A percentile compares a stretch with the other conserved stretches of the same genome.
Conservation (phyloP, 2,329 filamentous ascomycete genomes). For the Trichoderma sp. region DNA sequence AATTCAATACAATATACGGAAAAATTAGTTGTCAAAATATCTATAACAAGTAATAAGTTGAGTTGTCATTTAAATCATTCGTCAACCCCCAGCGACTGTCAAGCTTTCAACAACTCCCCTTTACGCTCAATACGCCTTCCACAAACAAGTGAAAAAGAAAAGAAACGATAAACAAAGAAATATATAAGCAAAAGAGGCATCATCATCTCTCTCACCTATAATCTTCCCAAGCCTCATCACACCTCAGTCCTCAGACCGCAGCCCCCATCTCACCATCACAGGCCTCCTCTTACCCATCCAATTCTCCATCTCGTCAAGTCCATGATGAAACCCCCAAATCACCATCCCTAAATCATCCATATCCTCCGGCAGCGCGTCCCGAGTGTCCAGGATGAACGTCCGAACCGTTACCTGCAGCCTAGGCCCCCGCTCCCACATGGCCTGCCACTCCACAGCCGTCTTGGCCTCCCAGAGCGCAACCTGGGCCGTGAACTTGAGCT, state of each 20-base stretch:
- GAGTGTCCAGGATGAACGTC: neutral
- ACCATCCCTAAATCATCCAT: constrained; percentile 11
- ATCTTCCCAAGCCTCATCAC: neutral
- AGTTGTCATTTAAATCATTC: neutral
- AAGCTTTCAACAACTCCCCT: neutral
- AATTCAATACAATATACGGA: neutral
- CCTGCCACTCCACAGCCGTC: constrained; percentile 11
- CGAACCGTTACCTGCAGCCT: neutral
- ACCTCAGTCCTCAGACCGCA: neutral
- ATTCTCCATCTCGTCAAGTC: constrained; percentile 4
- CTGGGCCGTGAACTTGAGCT: constrained; percentile 17
- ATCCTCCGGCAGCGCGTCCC: neutral
- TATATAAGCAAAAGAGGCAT: neutral
- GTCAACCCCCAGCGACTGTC: neutral
- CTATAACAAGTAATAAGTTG: neutral
- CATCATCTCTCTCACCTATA: neutral
- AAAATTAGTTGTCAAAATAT: neutral
- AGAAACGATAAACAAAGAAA: neutral
- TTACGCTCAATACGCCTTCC: neutral
- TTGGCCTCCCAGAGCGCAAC: constrained; percentile 19
- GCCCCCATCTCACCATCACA: neutral
- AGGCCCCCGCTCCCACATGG: constrained; percentile 12
- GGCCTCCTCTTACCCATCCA: constrained; percentile 2
- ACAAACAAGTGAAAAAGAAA: neutral
- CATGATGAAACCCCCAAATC: constrained; percentile 5